These are phyloP conservation scores for Akebia trifoliata DNA, from an alignment of 164 flowering plant genomes.

Conservation along the genomic window DNA sequence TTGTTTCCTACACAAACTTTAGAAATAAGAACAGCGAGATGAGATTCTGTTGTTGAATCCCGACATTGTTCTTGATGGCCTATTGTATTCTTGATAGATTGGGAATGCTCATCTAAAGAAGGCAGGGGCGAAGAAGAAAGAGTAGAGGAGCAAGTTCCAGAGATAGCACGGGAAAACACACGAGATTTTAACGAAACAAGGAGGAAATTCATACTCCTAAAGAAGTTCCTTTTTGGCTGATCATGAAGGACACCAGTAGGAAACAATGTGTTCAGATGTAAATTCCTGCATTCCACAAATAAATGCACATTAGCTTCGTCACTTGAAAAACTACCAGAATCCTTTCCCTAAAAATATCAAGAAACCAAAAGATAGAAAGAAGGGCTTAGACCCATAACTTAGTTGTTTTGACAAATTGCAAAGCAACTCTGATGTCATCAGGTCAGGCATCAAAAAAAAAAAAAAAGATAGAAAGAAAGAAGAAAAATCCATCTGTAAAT, in stretches of 20 bases:
- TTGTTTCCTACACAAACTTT: conserved; percentile 28
- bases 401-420: too few species aligned
- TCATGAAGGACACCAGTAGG: not conserved
- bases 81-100: conserved; percentile 1
- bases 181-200: not conserved
- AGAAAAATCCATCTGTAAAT: too few species aligned
- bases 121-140: conserved; percentile 6
- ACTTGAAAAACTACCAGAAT: not conserved
- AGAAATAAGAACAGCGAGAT: conserved; percentile 29
- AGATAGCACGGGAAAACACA: conserved; percentile 8
- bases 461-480: too few species aligned
- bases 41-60: conserved; percentile 14
- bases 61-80: conserved; percentile 8
- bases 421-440: too few species aligned
- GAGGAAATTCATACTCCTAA: not conserved
- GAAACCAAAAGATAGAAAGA: too few species aligned
- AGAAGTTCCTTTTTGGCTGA: not conserved
- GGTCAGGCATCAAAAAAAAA: too few species aligned
- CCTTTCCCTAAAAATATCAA: not conserved
- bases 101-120: conserved; percentile 3
- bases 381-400: too few species aligned
- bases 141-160: conserved; percentile 6
- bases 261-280: conserved; percentile 2
- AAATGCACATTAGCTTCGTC: conserved; percentile 4
- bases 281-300: conserved; percentile 15